Conservation (phyloP, 2,329 filamentous ascomycete species). For the Emmonsiellopsis sp. region DNA sequence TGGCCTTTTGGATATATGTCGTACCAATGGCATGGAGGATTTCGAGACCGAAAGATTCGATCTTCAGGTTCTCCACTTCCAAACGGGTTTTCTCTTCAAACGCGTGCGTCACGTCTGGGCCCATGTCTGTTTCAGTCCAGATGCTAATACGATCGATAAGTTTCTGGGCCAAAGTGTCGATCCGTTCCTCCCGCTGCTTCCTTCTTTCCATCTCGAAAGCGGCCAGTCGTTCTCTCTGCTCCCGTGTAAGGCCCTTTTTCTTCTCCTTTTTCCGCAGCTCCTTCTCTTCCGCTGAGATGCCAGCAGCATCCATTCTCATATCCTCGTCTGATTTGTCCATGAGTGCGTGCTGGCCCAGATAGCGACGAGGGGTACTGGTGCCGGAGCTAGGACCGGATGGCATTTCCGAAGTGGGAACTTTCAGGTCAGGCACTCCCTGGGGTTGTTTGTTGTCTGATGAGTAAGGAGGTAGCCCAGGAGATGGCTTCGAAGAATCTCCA, state of each 20-base stretch:
- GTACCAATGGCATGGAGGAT: constrained; percentile 91
- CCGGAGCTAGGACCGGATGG: constrained; percentile 26
- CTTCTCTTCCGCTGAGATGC: constrained; percentile 63
- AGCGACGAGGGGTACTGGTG: constrained; percentile 40
- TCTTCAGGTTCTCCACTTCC: constrained; percentile 96
- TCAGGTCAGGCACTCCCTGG: constrained; percentile 9
- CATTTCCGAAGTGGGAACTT: constrained; percentile 4
- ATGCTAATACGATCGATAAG: constrained; percentile 81
- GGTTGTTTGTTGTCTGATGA: constrained; percentile 10
- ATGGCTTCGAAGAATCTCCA: constrained; percentile 1
- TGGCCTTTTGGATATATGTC: constrained; percentile 82
- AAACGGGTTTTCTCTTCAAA: constrained; percentile 92
- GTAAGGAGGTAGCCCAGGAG: background rate
- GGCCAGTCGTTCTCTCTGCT: constrained; percentile 84
- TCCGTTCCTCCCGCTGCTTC: constrained; percentile 76
- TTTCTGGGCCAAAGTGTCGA: constrained; percentile 75
- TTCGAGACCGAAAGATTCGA: constrained; percentile 96
- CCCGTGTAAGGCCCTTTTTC: constrained; percentile 82
- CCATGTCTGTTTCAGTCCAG: constrained; percentile 96
- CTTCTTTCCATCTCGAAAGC: constrained; percentile 82
- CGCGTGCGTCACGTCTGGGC: constrained; percentile 69
- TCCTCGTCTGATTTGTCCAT: constrained; percentile 83
- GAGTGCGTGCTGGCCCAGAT: constrained; percentile 71
- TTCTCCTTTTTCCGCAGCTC: constrained; percentile 72
- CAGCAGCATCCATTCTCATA: constrained; percentile 54